Evolutionary conservation across 768 basidiomycete species (phyloP).

Genomic region (Pleurotus platypus): DNA sequence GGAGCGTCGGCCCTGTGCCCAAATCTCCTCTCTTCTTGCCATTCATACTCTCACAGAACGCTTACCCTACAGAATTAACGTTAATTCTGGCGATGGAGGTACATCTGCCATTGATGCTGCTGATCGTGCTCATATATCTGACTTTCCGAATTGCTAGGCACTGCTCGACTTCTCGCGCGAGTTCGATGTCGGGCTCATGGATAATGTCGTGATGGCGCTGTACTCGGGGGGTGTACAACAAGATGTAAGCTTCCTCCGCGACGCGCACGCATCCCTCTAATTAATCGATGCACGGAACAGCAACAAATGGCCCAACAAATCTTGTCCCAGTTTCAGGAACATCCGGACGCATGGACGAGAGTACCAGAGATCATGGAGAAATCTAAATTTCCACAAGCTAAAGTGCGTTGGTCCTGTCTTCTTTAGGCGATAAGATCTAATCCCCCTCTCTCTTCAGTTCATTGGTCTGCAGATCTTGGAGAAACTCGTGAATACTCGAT

Average conservation of each 20-base stretch:
- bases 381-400: conserved; percentile 82
- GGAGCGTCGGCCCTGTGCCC: too few species aligned
- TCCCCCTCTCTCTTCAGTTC: conserved; percentile 50
- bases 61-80: background rate
- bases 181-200: conserved; percentile 89
- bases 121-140: conserved; percentile 7
- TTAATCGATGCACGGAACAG: conserved; percentile 34
- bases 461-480: conserved; percentile 97
- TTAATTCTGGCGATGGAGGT: conserved; percentile 41
- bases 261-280: too few species aligned
- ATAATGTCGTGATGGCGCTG: conserved; percentile 90
- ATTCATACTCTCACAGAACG: too few species aligned
- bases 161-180: conserved; percentile 92
- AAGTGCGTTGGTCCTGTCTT: conserved; percentile 39
- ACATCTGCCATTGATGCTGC: conserved; percentile 8
- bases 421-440: background rate
- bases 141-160: conserved; percentile 44
- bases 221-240: conserved; percentile 74
- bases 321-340: conserved; percentile 94
- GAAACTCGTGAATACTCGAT: conserved; percentile 89
- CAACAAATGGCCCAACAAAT: conserved; percentile 94
- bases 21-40: too few species aligned
- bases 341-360: conserved; percentile 95
- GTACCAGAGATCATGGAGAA: conserved; percentile 92
- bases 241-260: conserved; percentile 53